Conservation (phyloP, 2,329 filamentous ascomycete species). For the Gaeumannomyces tritici region DNA sequence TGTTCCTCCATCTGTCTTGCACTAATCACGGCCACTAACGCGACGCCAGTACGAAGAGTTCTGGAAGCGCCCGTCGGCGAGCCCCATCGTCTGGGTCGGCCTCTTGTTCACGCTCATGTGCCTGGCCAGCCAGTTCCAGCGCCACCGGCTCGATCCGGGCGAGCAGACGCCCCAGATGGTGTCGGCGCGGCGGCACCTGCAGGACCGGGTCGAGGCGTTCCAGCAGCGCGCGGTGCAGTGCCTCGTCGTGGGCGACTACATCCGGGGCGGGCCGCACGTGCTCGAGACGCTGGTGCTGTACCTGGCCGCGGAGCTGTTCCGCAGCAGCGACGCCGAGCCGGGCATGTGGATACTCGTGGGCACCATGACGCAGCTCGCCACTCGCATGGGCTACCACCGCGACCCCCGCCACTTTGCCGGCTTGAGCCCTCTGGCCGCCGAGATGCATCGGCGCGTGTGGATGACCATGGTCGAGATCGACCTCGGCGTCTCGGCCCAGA, state of each 20-base stretch:
- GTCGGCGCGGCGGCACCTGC: conserved; percentile 6
- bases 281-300: conserved; percentile 18
- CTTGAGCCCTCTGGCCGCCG: conserved; percentile 37
- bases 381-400: conserved; percentile 35
- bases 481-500: conserved; percentile 38
- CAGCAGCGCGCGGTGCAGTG: conserved; percentile 17
- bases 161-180: conserved; percentile 12
- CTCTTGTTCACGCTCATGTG: conserved; percentile 20
- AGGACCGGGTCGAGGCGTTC: conserved; percentile 13
- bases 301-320: conserved; percentile 17
- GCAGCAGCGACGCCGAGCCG: conserved; percentile 12
- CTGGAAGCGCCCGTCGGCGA: conserved; percentile 14
- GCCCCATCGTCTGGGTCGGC: conserved; percentile 17
- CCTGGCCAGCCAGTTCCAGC: conserved; percentile 12
- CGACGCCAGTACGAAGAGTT: conserved; percentile 15
- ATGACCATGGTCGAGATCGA: conserved; percentile 34
- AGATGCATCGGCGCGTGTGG: conserved; percentile 43
- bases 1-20: too few relatives aligned
- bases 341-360: conserved; percentile 18
- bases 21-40: too few relatives aligned
- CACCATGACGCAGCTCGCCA: conserved; percentile 16
- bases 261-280: conserved; percentile 16
- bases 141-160: conserved; percentile 14
- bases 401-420: conserved; percentile 30
- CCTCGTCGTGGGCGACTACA: conserved; percentile 20